Evolutionary conservation across 106 monocot genomes (phyloP), one percentile per base, ranked within the genome.

Genomic region (Narthecium ossifragum): DNA sequence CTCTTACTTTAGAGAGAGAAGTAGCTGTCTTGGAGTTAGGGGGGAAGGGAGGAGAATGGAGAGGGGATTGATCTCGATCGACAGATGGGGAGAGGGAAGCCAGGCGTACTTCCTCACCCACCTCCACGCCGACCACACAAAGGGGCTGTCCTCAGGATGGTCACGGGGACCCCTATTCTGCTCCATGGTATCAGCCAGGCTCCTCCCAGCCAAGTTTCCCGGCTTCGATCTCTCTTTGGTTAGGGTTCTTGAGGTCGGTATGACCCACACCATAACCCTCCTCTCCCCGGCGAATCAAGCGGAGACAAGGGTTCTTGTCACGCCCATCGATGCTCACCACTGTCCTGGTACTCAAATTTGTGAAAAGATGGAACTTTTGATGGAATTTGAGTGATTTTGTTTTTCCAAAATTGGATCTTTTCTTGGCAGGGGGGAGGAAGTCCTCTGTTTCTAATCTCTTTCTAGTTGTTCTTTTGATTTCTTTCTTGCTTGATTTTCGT

Each of bases 101-200:
- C 77, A 84, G 57, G 92, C 78, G 22, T 92, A 88, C 80, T 92
- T 88, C 75, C 83, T 92, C 28, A 87, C 87, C 14, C 92, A 88
- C 69, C 87, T 92, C 69, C 92, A 92, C 65, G 69, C 84, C 46
- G 92, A 92, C 57, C 87, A 92, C 70, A 92, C 81, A 26, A 58
- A 20, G 17, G 87, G 84, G 24, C 84, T 92, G 64, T 78, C 87
- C 53, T 29, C 75, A 26, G 31, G 47, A 1, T 92, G 92, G 92
- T 15, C 57, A 6, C 75, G 60, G 25, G 92, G 92, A 15, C 80
- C 78, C 23, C 70, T 92, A 52, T 92, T 81, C 78, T 88, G 87
- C 75, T 92, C 92, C 26, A 70, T 78, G 9, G 26, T 70, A 66
- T 57, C 92, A 55, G 86, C 86, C 62, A 22, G 45, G 13, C 80